phyloP scores from a whole-genome alignment of 208 protist species.

The Naegleria fowleri region DNA sequence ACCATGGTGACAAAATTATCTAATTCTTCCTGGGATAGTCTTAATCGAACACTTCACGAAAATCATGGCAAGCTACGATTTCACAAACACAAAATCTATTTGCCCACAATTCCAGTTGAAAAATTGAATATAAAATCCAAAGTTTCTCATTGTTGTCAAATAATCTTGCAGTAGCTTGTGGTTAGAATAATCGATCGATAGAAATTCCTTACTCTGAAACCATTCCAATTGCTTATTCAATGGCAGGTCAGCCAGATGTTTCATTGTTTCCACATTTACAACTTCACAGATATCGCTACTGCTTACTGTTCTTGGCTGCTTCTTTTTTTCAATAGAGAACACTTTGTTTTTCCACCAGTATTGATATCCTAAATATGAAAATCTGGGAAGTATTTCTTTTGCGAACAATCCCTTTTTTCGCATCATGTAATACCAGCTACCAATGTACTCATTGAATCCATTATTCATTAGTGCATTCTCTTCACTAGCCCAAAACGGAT shows the following conservation, averaged over 20 bases:
- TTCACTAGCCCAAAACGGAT: conserved; percentile 1
- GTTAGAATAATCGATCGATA: background rate
- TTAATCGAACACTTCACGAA: too few relatives aligned
- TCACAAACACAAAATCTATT: background rate
- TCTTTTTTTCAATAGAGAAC: background rate
- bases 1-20: too few relatives aligned
- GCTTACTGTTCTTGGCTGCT: background rate
- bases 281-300: background rate
- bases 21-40: too few relatives aligned
- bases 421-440: background rate
- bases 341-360: background rate
- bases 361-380: background rate
- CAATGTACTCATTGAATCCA: background rate
- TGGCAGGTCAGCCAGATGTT: background rate
- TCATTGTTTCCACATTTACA: background rate
- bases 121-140: conserved; percentile 5
- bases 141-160: background rate
- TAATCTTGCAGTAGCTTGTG: background rate
- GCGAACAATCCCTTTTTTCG: background rate
- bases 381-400: background rate
- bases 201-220: background rate
- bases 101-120: background rate
- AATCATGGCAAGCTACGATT: too few relatives aligned
- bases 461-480: conserved; percentile 16
- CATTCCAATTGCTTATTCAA: background rate